Conservation (phyloP, 2,329 filamentous ascomycete species). For the Periconia sp. region DNA sequence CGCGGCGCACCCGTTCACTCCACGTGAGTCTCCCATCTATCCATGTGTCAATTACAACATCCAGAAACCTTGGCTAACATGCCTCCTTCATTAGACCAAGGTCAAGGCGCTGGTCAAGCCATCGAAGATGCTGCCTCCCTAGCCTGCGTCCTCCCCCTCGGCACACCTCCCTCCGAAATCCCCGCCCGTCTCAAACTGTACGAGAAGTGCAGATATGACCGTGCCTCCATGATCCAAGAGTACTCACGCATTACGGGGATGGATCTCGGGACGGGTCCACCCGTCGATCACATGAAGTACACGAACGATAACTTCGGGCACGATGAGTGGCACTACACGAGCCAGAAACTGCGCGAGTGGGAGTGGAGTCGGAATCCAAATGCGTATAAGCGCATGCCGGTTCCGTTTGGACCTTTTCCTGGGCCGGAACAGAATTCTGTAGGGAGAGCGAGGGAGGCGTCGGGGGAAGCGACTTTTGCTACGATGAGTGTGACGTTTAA, state of each 20-base stretch:
- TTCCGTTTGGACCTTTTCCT: constrained; percentile 44
- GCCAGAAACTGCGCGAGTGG: constrained; percentile 54
- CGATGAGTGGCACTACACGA: constrained; percentile 60
- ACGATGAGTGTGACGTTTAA: constrained; percentile 47
- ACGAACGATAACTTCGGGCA: constrained; percentile 59
- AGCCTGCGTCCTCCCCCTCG: constrained; percentile 56
- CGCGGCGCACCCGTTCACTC: constrained; percentile 69
- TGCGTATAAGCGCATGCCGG: constrained; percentile 47
- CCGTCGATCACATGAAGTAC: constrained; percentile 41
- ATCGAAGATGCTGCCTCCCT: constrained; percentile 69
- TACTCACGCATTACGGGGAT: constrained; percentile 56
- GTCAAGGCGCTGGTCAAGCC: constrained; percentile 63
- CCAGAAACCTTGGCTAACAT: neutral
- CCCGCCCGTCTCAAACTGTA: constrained; percentile 61
- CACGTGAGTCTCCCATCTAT: constrained; percentile 50
- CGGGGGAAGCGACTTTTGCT: constrained; percentile 32
- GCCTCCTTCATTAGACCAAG: constrained; percentile 50
- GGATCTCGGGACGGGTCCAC: constrained; percentile 45
- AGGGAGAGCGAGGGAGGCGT: constrained; percentile 22
- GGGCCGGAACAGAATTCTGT: constrained; percentile 40
- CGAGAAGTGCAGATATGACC: constrained; percentile 58
- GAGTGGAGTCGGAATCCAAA: constrained; percentile 47
- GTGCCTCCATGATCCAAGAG: constrained; percentile 61
- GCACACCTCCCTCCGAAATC: constrained; percentile 50
- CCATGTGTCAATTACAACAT: neutral